Evolutionary conservation across 768 basidiomycete species (phyloP), one percentile per base, ranked within the genome.

Genomic region (Hypholoma fasciculare): DNA sequence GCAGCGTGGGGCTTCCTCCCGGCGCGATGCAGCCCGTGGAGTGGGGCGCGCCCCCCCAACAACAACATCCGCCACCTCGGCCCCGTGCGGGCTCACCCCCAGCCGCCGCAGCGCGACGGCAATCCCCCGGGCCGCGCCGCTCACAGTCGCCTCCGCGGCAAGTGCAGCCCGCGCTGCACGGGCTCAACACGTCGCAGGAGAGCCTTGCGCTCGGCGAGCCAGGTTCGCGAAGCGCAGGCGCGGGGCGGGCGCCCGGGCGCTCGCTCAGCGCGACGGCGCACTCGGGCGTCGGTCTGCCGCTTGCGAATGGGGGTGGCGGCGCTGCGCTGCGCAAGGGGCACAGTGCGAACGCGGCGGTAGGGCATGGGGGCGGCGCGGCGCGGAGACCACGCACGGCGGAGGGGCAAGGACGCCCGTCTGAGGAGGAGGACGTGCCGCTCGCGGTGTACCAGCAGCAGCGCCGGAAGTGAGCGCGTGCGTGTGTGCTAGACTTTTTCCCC

Each of bases 371-470:
- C 9, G 30, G 30, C 1, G 30, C 30, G 30, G 37, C 17, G 17
- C 54, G 43, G 46, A 12, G 54, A 37, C 40, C 40, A 40, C 26
- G 26, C 23, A 27, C 54, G 43, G 16, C 43, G 26, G 14, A 46
- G 76, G 27, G 74, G 76, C 51, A 77, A 81, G 52, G 69, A 72
- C 66, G 63, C 38, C 64, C 69, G 26, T 65, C 61, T 17, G 73
- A 90, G 66, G 90, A 92, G 66, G 91, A 93, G 67, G 91, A 93
- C 67, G 74, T 91, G 39, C 91, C 91, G 17, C 76, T 94, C 49
- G 90, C 92, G 17, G 71, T 90, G 56, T 92, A 85, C 79, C 89
- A 92, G 70, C 89, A 88, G 66, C 89, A 87, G 67, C 86, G 83
- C 64, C 78, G 85, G 66, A 78, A 79, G 68, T 84, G 72, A 78